These are phyloP conservation scores for Fusarium fracticaudum DNA, from an alignment of 2,329 filamentous ascomycete species.

Conservation along the genomic window DNA sequence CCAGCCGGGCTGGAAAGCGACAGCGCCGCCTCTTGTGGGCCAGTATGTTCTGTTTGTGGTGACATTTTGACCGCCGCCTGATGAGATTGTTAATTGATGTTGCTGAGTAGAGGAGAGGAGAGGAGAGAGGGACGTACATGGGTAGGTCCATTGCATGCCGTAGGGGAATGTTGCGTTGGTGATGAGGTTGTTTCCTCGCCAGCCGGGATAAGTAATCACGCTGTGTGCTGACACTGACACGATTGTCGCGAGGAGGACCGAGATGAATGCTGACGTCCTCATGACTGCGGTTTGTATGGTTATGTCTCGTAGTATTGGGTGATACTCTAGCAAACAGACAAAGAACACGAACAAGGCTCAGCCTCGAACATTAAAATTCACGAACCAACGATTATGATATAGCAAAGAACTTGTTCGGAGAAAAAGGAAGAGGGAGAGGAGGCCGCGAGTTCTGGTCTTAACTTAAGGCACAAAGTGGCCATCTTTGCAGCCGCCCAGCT, in stretches of 20 bases:
- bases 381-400: conserved; percentile 4
- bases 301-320: background rate
- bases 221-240: conserved; percentile 73
- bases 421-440: conserved; percentile 16
- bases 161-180: conserved; percentile 83
- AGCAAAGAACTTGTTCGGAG: conserved; percentile 2
- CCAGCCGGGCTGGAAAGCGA: conserved; percentile 94
- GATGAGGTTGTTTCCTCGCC: conserved; percentile 86
- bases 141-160: conserved; percentile 96
- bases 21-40: conserved; percentile 86
- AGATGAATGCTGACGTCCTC: conserved; percentile 55
- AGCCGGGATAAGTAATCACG: conserved; percentile 87
- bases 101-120: background rate
- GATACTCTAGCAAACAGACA: background rate
- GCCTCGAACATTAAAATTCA: conserved; percentile 26
- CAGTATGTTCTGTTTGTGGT: conserved; percentile 90
- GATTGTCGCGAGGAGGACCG: conserved; percentile 58
- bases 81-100: conserved; percentile 13
- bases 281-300: conserved; percentile 48
- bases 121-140: conserved; percentile 71
- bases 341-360: conserved; percentile 22
- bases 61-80: conserved; percentile 84
- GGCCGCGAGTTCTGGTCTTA: conserved; percentile 41
- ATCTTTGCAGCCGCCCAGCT: conserved; percentile 39
- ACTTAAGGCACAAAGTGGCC: conserved; percentile 35